A percentile compares a stretch with the other conserved stretches of the same genome.
Evolutionary conservation across 1,284 basidiomycete genomes (phyloP).

Genomic region (Chiua sp.): DNA sequence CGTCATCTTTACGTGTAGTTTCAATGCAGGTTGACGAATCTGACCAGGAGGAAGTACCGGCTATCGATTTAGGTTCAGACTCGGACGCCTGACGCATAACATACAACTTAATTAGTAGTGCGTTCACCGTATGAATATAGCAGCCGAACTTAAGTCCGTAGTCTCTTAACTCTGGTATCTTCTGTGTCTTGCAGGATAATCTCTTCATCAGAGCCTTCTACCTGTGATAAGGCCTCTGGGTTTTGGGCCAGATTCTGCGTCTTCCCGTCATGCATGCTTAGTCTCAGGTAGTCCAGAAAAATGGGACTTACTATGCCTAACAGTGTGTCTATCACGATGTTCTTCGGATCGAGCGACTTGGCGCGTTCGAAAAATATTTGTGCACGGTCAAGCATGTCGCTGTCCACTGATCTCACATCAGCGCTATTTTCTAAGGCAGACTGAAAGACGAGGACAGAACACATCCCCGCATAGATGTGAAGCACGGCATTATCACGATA

Average conservation of each 20-base stretch:
- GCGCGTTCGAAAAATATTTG: slow-evolving; percentile 69
- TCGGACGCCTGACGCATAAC: slow-evolving; percentile 39
- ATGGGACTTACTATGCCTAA: slow-evolving; percentile 50
- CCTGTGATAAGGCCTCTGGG: slow-evolving; percentile 14
- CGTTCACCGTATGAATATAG: background rate
- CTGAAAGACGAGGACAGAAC: slow-evolving; percentile 67
- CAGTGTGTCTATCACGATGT: slow-evolving; percentile 54
- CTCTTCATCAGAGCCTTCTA: slow-evolving; percentile 54
- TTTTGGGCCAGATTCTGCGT: slow-evolving; percentile 25
- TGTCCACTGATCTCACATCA: slow-evolving; percentile 17
- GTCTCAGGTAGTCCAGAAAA: slow-evolving; percentile 4
- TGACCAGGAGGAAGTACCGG: slow-evolving; percentile 60
- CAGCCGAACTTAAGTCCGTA: slow-evolving; percentile 18
- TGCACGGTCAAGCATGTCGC: slow-evolving; percentile 57
- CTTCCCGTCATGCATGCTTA: slow-evolving; percentile 14
- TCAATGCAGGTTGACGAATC: slow-evolving; percentile 38
- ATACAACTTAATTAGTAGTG: background rate
- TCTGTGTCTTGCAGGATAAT: slow-evolving; percentile 15
- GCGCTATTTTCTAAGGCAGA: slow-evolving; percentile 15
- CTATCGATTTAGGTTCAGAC: slow-evolving; percentile 57
- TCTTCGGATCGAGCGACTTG: slow-evolving; percentile 61
- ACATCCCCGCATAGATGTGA: slow-evolving; percentile 82
- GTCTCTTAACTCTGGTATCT: slow-evolving; percentile 25
- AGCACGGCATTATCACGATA: slow-evolving; percentile 82
- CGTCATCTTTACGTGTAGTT: background rate